These are phyloP conservation scores for Triangularia verruculosa DNA, from an alignment of 2,329 filamentous ascomycete genomes.

Conservation along the genomic window DNA sequence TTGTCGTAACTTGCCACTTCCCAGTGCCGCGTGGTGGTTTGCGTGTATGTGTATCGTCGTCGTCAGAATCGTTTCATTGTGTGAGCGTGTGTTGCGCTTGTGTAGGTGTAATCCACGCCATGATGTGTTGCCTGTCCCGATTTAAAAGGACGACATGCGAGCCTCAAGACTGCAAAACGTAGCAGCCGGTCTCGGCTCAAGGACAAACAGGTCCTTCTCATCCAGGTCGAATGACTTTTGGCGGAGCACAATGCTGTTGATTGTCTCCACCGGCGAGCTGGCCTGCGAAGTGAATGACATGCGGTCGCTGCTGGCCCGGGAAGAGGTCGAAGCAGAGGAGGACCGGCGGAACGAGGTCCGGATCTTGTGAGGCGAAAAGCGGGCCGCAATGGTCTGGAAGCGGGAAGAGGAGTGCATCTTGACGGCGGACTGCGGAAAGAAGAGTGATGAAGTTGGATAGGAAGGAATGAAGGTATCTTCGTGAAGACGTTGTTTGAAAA, in stretches of 20 bases:
- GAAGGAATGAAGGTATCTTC: conserved; percentile 11
- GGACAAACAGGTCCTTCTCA: conserved; percentile 54
- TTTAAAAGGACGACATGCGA: conserved; percentile 47
- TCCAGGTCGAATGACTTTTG: conserved; percentile 57
- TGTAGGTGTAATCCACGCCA: neutral
- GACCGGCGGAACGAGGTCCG: conserved; percentile 54
- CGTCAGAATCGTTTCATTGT: conserved; percentile 8
- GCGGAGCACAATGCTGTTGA: conserved; percentile 58
- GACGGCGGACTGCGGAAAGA: conserved; percentile 15
- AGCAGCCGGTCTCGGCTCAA: conserved; percentile 61
- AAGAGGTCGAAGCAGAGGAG: conserved; percentile 41
- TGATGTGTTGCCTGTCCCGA: neutral
- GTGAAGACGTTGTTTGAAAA: neutral
- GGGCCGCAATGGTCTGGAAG: conserved; percentile 49
- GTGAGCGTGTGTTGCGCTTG: neutral
- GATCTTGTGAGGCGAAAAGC: conserved; percentile 49
- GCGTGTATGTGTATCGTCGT: neutral
- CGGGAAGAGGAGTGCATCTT: conserved; percentile 46
- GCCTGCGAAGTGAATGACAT: conserved; percentile 44
- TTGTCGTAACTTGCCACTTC: conserved; percentile 6
- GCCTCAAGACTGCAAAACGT: conserved; percentile 64
- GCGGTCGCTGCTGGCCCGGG: conserved; percentile 40
- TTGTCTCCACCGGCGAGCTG: conserved; percentile 46
- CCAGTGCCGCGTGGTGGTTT: conserved; percentile 4
- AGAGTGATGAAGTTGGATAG: conserved; percentile 11